phyloP scores from a whole-genome alignment of 2,329 filamentous ascomycete genomes.

The Coniochaeta prunicola region DNA sequence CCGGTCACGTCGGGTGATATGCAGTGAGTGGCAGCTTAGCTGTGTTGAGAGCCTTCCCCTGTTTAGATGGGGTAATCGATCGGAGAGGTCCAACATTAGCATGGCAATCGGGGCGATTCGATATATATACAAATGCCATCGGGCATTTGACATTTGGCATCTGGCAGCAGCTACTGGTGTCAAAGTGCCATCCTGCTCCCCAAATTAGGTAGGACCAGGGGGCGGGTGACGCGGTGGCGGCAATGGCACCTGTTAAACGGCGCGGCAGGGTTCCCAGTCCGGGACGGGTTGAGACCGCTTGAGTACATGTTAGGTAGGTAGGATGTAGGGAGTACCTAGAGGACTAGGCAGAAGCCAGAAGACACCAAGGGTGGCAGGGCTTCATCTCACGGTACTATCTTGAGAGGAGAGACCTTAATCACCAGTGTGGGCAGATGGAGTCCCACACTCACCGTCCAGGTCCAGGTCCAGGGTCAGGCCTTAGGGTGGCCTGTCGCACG shows the following conservation, averaged over 20 bases:
- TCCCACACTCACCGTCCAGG: neutral
- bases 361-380: neutral
- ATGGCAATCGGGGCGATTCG: neutral
- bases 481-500: neutral
- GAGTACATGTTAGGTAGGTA: too few relatives aligned
- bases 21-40: neutral
- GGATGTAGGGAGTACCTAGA: neutral
- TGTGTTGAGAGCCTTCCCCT: neutral
- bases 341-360: neutral
- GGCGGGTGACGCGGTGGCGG: neutral
- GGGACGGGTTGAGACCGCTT: neutral
- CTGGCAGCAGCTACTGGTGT: neutral
- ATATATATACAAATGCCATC: neutral
- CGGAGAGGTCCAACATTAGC: neutral
- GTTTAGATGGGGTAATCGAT: neutral
- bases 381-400: neutral
- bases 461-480: neutral
- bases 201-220: neutral
- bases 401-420: neutral
- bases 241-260: neutral
- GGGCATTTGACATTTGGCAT: neutral
- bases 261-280: neutral
- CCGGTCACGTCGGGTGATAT: neutral
- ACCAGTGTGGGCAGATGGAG: conserved; percentile 1
- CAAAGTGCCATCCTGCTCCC: neutral